These are phyloP conservation scores for Macrolepiota dolichaula DNA, from an alignment of 768 basidiomycete genomes.

Conservation along the genomic window DNA sequence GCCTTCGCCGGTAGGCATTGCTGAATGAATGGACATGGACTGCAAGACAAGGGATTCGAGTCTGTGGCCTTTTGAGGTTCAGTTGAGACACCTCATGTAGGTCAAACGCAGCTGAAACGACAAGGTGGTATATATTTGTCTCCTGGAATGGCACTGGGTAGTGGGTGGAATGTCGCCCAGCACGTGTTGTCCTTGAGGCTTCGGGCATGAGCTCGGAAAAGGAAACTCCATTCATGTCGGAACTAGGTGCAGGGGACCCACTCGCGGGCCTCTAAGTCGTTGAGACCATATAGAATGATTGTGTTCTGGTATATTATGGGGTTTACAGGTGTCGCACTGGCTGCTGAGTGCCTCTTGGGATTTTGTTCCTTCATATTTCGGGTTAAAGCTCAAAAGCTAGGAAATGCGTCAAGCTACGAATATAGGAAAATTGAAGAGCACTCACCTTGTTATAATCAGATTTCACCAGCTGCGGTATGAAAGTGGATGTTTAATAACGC, in stretches of 20 bases:
- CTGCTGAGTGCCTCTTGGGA: too few relatives aligned
- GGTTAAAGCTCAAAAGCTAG: too few relatives aligned
- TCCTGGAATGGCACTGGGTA: neutral
- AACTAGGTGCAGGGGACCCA: neutral
- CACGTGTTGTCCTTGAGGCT: conserved; percentile 27
- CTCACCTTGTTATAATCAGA: too few relatives aligned
- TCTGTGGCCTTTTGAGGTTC: conserved; percentile 12
- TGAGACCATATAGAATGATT: neutral
- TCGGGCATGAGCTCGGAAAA: neutral
- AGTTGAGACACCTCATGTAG: conserved; percentile 28
- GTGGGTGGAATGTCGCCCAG: conserved; percentile 15
- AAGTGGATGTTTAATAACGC: too few relatives aligned
- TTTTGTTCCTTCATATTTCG: too few relatives aligned
- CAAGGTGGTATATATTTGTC: neutral
- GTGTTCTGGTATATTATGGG: neutral
- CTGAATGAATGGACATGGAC: conserved; percentile 25
- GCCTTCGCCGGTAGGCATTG: conserved; percentile 21
- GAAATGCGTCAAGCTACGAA: too few relatives aligned
- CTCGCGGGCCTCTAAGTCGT: neutral
- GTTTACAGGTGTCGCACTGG: neutral
- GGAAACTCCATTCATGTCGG: conserved; percentile 1
- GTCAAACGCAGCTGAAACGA: conserved; percentile 27
- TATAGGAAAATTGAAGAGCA: too few relatives aligned
- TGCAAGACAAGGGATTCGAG: neutral
- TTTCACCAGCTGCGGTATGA: too few relatives aligned